These are phyloP conservation scores for Erodium trifolium DNA, from an alignment of 441 rosid genomes.

Conservation along the genomic window DNA sequence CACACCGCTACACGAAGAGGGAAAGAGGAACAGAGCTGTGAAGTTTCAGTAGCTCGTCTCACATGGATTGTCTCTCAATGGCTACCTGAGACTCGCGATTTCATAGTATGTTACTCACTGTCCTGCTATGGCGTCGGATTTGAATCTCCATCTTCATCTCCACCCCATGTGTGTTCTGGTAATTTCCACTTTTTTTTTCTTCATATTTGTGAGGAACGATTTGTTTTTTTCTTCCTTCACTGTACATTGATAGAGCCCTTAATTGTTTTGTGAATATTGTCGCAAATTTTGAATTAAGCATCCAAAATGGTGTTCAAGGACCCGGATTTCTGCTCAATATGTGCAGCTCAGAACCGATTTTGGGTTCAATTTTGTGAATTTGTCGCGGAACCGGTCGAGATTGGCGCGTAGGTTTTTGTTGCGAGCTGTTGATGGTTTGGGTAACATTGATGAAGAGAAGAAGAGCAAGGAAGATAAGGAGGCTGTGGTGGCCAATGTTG, in stretches of 20 bases:
- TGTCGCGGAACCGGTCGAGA: slow-evolving; percentile 23
- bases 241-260: background rate
- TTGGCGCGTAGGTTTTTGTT: slow-evolving; percentile 18
- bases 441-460: slow-evolving; percentile 26
- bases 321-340: slow-evolving; percentile 25
- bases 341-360: slow-evolving; percentile 22
- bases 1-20: no score
- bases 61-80: background rate
- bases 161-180: slow-evolving; percentile 36
- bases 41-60: no score
- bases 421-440: slow-evolving; percentile 31
- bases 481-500: slow-evolving; percentile 12
- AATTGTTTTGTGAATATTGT: background rate
- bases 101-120: background rate
- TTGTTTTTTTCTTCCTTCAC: background rate
- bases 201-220: background rate
- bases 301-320: slow-evolving; percentile 29
- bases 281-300: slow-evolving; percentile 21
- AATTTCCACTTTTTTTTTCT: background rate
- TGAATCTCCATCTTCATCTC: slow-evolving; percentile 42
- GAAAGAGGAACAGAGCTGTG: background rate
- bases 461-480: slow-evolving; percentile 22
- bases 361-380: slow-evolving; percentile 13
- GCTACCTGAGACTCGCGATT: background rate
- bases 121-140: slow-evolving; percentile 36